Conservation (phyloP, 495 filamentous ascomycete species). For the Trichoderma orchidacearum region DNA sequence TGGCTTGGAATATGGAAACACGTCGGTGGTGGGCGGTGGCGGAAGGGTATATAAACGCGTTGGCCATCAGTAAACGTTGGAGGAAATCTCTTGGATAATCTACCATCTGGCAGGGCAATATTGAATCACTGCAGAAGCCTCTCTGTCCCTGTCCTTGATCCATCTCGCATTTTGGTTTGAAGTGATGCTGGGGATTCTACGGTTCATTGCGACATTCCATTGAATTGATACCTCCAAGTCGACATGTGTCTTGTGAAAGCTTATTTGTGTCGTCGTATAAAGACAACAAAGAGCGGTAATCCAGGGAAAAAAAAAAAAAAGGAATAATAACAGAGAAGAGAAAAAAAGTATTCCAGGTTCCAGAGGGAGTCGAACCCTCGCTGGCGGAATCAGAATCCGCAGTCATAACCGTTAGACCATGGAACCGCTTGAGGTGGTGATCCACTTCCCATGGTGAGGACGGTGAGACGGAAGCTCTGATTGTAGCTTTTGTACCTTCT, state of each 20-base stretch:
- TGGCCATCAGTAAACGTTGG: too few relatives aligned
- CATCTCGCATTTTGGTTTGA: too few relatives aligned
- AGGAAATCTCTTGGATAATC: neutral
- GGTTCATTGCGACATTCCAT: too few relatives aligned
- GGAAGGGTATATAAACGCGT: too few relatives aligned
- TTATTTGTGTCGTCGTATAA: too few relatives aligned
- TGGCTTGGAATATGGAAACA: neutral
- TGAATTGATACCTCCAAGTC: too few relatives aligned
- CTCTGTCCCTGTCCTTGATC: too few relatives aligned
- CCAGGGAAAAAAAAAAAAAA: neutral
- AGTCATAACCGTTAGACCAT: neutral
- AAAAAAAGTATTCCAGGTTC: neutral
- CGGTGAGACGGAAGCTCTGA: neutral
- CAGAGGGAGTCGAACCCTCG: neutral
- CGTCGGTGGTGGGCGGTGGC: neutral
- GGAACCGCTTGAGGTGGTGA: neutral
- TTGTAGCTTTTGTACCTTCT: neutral
- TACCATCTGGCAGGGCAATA: too few relatives aligned
- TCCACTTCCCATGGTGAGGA: neutral
- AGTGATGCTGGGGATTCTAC: too few relatives aligned
- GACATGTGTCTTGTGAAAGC: too few relatives aligned
- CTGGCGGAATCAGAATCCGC: constrained; percentile 1
- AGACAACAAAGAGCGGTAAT: too few relatives aligned
- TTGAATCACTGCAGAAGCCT: too few relatives aligned
- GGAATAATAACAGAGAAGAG: neutral